Percentiles rank a stretch among this genome's conserved stretches.
Conservation (phyloP, 208 protist species). For the Wallacemonas sp. region DNA sequence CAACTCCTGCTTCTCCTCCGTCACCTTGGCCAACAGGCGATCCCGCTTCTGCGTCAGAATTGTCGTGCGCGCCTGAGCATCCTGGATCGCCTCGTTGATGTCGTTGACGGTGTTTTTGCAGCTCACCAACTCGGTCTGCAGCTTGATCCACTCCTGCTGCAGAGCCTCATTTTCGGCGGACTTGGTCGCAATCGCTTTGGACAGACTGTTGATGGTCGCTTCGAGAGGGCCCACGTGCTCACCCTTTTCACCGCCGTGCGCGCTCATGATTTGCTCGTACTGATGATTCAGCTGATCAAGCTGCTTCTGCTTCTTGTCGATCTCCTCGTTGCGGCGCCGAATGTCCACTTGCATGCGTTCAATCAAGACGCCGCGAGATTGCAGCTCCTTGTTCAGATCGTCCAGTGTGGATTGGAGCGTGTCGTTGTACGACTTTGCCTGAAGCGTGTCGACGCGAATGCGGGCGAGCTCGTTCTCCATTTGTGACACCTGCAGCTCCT, state of each 20-base stretch:
- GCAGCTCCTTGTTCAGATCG: constrained; percentile 92
- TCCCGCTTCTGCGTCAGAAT: constrained; percentile 92
- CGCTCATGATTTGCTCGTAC: constrained; percentile 85
- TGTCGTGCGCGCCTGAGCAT: constrained; percentile 81
- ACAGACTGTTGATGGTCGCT: constrained; percentile 95
- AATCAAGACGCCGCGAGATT: constrained; percentile 89
- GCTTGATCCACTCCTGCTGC: constrained; percentile 95
- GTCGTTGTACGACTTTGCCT: constrained; percentile 93
- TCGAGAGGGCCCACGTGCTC: constrained; percentile 94
- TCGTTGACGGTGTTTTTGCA: constrained; percentile 90
- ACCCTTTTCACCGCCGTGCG: constrained; percentile 66
- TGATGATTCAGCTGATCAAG: constrained; percentile 96
- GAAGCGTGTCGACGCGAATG: constrained; percentile 94
- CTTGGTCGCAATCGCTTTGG: constrained; percentile 91
- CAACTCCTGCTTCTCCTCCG: constrained; percentile 81
- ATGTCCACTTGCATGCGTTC: constrained; percentile 96
- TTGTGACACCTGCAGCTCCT: constrained; percentile 93
- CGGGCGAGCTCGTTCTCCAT: constrained; percentile 96
- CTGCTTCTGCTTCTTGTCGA: constrained; percentile 96
- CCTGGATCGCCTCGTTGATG: constrained; percentile 86
- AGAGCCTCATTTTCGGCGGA: constrained; percentile 90
- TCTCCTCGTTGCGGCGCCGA: constrained; percentile 93
- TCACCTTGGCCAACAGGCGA: constrained; percentile 76
- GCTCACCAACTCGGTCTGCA: constrained; percentile 94
- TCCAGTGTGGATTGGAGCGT: constrained; percentile 83